phyloP scores from a whole-genome alignment of 1,139 yeast species.

The Protomyces arabidopsidicola region DNA sequence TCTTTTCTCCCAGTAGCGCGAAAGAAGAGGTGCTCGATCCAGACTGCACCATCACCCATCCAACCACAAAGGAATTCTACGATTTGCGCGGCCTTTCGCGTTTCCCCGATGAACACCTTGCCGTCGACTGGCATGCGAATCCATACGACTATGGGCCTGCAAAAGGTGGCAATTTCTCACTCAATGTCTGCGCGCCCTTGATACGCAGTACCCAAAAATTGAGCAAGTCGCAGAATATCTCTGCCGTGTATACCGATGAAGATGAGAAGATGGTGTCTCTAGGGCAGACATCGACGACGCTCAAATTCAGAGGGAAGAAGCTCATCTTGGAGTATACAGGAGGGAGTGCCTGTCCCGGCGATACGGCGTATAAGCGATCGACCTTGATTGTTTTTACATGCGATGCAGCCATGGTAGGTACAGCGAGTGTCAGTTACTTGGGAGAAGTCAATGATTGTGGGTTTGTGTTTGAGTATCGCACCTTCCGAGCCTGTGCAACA shows the following conservation, averaged over 20 bases:
- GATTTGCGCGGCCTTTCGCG: slow-evolving; percentile 28
- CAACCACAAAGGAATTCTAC: slow-evolving; percentile 28
- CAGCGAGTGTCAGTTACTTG: slow-evolving; percentile 64
- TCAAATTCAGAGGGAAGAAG: slow-evolving; percentile 66
- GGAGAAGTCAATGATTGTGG: slow-evolving; percentile 73
- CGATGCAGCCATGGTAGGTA: slow-evolving; percentile 58
- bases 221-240: slow-evolving; percentile 54
- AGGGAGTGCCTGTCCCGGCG: slow-evolving; percentile 65
- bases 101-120: slow-evolving; percentile 11
- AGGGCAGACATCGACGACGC: slow-evolving; percentile 48
- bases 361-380: slow-evolving; percentile 52
- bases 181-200: slow-evolving; percentile 64
- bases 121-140: slow-evolving; percentile 54
- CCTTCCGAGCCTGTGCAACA: slow-evolving; percentile 78
- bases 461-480: slow-evolving; percentile 77
- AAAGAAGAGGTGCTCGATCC: background rate
- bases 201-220: slow-evolving; percentile 43
- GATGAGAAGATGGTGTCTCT: slow-evolving; percentile 55
- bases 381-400: slow-evolving; percentile 72
- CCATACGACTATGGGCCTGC: slow-evolving; percentile 54
- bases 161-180: slow-evolving; percentile 61
- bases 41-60: slow-evolving; percentile 27
- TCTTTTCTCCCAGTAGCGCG: background rate
- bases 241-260: slow-evolving; percentile 50
- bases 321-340: slow-evolving; percentile 63